phyloP scores from a whole-genome alignment of 257 asterid species.

The Ilex aquifolium region DNA sequence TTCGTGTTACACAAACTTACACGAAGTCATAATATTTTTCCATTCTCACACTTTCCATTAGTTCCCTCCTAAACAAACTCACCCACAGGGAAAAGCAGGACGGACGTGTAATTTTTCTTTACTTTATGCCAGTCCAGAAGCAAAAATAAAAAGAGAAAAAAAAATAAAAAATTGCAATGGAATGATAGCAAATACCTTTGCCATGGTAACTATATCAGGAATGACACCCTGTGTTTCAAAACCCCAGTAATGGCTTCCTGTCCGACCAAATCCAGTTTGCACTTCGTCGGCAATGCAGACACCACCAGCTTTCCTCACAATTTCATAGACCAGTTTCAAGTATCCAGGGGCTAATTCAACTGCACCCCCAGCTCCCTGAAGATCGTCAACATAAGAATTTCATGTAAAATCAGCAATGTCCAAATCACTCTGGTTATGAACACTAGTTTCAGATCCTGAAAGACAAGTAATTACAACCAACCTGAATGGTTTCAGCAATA shows the following conservation, averaged over 20 bases:
- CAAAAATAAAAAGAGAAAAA: not conserved
- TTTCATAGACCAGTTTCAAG: slow-evolving; percentile 75
- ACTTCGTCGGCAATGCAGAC: slow-evolving; percentile 98
- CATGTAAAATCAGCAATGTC: not conserved
- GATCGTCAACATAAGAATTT: slow-evolving; percentile 20
- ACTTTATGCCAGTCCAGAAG: not conserved
- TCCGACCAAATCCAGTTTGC: slow-evolving; percentile 96
- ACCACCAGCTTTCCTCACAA: slow-evolving; percentile 86
- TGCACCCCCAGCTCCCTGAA: slow-evolving; percentile 95
- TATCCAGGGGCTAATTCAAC: slow-evolving; percentile 97
- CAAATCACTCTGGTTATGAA: not conserved
- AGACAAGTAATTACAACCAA: slow-evolving; percentile 12
- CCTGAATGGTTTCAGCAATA: slow-evolving; percentile 98
- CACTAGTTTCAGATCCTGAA: not conserved
- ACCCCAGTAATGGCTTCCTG: slow-evolving; percentile 96
- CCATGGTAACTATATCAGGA: slow-evolving; percentile 99
- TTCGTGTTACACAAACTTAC: too few relatives aligned
- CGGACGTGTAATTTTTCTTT: too few relatives aligned
- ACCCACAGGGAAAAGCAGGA: too few relatives aligned
- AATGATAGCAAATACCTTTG: slow-evolving; percentile 51
- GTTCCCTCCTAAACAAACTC: too few relatives aligned
- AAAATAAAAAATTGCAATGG: not conserved
- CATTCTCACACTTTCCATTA: too few relatives aligned
- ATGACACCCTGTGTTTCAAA: slow-evolving; percentile 83
- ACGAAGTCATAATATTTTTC: too few relatives aligned